Percentiles rank a stretch among this genome's conserved stretches.
Evolutionary conservation across 345 rosid species (phyloP).

Genomic region (Citrus hindsii): DNA sequence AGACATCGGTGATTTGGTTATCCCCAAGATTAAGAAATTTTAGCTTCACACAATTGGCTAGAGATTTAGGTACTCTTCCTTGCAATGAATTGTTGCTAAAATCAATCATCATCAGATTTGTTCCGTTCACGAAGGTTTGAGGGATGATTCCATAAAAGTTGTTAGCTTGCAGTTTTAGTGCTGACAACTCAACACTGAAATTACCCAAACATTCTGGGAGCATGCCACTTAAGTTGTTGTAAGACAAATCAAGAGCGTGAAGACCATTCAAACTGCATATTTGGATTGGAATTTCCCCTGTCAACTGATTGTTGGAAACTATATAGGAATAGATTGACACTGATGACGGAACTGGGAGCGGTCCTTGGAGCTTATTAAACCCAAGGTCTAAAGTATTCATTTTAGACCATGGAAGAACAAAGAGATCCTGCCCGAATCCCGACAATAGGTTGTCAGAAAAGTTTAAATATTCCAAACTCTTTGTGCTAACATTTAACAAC

Average conservation of each 20-base stretch:
- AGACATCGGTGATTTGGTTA: background rate
- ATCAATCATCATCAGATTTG: background rate
- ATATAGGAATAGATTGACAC: background rate
- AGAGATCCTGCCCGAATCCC: background rate
- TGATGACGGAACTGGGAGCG: background rate
- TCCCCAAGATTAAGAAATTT: background rate
- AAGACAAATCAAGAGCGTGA: background rate
- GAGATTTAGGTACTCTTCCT: background rate
- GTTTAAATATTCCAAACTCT: background rate
- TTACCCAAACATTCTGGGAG: conserved; percentile 29
- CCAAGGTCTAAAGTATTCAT: background rate
- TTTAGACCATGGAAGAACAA: background rate
- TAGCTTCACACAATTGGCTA: background rate
- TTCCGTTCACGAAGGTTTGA: background rate
- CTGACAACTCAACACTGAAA: background rate
- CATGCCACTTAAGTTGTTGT: background rate
- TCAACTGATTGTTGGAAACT: conserved; percentile 8
- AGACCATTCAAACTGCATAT: conserved; percentile 15
- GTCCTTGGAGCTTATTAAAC: background rate
- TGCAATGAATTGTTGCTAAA: background rate
- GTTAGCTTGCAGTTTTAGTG: background rate
- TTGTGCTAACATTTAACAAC: background rate
- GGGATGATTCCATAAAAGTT: background rate
- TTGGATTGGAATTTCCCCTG: conserved; percentile 9
- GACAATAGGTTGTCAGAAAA: background rate